Evolutionary conservation across 2,329 filamentous ascomycete genomes (phyloP).

Genomic region (Arthrinium phaeospermum): DNA sequence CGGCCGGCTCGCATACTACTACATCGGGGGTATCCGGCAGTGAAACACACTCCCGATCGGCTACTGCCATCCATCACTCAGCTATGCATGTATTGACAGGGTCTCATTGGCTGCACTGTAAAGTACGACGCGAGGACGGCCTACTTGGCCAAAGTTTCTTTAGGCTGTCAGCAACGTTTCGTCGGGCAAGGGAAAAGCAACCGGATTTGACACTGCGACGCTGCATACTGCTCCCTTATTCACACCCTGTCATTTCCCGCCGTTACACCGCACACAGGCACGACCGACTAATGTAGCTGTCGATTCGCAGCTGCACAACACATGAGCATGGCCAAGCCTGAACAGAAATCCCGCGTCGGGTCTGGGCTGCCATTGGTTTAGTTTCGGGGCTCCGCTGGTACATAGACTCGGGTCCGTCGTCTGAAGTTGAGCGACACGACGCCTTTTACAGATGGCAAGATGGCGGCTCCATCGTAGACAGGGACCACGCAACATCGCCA

Average conservation of each 20-base stretch:
- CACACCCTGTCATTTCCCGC: slow-evolving; percentile 14
- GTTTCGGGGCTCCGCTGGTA: slow-evolving; percentile 10
- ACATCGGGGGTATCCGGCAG: not conserved
- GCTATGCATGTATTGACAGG: not conserved
- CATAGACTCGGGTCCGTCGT: slow-evolving; percentile 17
- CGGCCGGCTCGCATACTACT: not conserved
- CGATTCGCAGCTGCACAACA: not conserved
- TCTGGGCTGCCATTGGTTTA: not conserved
- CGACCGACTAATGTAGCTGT: not conserved
- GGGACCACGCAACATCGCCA: slow-evolving; percentile 2
- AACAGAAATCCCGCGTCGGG: not conserved
- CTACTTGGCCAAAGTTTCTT: not conserved
- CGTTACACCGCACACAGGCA: not conserved
- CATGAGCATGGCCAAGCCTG: not conserved
- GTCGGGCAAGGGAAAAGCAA: not conserved
- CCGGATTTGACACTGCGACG: not conserved
- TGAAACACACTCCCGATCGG: not conserved
- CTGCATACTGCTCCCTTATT: not conserved
- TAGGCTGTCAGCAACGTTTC: slow-evolving; percentile 10
- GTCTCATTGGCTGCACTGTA: not conserved
- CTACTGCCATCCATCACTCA: not conserved
- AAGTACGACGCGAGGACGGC: not conserved
- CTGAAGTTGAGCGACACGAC: slow-evolving; percentile 18
- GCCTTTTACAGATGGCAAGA: not conserved
- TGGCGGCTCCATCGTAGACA: not conserved